Base-by-base conservation (phyloP, 768 basidiomycete genomes). In the Mycena galericulata region DNA sequence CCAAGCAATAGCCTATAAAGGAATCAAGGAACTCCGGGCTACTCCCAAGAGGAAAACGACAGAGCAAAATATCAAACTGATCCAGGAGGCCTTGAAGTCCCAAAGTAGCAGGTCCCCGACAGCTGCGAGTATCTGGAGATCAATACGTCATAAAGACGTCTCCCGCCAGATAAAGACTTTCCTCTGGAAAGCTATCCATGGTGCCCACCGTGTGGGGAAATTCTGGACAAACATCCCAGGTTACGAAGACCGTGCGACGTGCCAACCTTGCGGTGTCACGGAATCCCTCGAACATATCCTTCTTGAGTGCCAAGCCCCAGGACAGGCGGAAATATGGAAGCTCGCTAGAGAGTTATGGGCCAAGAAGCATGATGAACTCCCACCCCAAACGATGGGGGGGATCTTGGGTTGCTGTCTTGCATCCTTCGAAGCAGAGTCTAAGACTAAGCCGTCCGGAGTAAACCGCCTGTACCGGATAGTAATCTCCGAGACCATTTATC, bases 211-310 rank as follows among this genome's bases (percentile, higher is more conserved):
- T 24, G 22, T 71, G 1, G 69, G 69, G 6, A 51, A 49, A 17
- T 67, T 58, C 55, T 71, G 70, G 70, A 4, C n/a, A 8, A 12
- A 68, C 38, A 71, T 71, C 18, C 70, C 70, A 2, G 41, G n/a
- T 4, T 59, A 4, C 27, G 70, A 64, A 34, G 66, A 70, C 6
- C 50, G 50, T 3, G 50, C 5, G 18, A 51, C 3, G 4, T 50
- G 49, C 17, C 26, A 30, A 9, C 26, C 3, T 3, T 50, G 49
- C 27, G 17, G 17, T 3, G 49, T 29, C 7, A 15, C 11, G 5
- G 49, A 50, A 18, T 5, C 7, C 18, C 5, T 50, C n/a, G n/a
- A n/a, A n/a, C n/a, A n/a, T n/a, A n/a, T n/a, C n/a, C n/a, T n/a
- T n/a, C n/a, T n/a, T n/a, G 12, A 50, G 10, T 50, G 49, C 17